Base-by-base conservation (phyloP, 2,329 filamentous ascomycete genomes). In the Botrytis fragariae region DNA sequence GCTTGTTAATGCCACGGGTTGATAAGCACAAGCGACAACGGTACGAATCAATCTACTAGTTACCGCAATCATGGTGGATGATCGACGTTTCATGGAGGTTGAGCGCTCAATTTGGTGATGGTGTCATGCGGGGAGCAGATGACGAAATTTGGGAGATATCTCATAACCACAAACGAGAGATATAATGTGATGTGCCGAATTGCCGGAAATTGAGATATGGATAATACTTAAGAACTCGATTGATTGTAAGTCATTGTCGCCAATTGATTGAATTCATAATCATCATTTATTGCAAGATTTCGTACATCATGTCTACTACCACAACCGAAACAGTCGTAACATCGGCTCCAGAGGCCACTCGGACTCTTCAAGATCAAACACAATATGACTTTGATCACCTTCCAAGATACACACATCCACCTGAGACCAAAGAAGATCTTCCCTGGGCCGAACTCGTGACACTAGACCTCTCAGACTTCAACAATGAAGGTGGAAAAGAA, bases 371-470 rank as follows among this genome's bases (percentile, higher is more conserved):
- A 45, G 74, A 79, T 57, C 44, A 59, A 39, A 39, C 73, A 18
- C 71, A 78, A 62, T 80, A 77, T 42, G 72, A 75, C 48, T 79
- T 77, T 72, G 69, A 72, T 14, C 78, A 78, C 9, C 78, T 86
- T 39, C 81, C 83, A 63, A 75, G 79, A 65, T 86, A 86, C 72
- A 80, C 82, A 2, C 84, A 86, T 67, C 83, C 84, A 39, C 84
- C 84, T 1, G 85, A 84, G 76, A 86, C 85, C 4, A 85, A 85
- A 68, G 84, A 83, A 72, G 77, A 84, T 16, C 74, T 82, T 16
- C 77, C 77, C 25, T 89, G 86, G 86, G 84, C 87, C 1, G 87
- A 89, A 71, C 83, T 89, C 2, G 83, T 87, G 9, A 88, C 86
- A 1, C 83, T 89, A 12, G 87, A 89, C 72, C 82, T 88, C 0